phyloP scores from a whole-genome alignment of 2,329 filamentous ascomycete genomes.

The Blastomyces parvus region DNA sequence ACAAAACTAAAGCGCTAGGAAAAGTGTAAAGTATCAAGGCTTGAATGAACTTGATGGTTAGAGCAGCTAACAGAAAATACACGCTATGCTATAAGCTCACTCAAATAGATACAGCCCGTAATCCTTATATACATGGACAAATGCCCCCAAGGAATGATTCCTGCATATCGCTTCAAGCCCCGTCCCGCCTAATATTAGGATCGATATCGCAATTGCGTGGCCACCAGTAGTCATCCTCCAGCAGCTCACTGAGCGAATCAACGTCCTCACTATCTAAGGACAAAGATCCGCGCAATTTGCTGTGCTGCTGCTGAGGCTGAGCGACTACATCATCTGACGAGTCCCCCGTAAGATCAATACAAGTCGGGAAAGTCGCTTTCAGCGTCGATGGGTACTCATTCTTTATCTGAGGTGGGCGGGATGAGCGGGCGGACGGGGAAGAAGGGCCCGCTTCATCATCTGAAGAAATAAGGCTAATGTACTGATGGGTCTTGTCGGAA shows the following conservation, averaged over 20 bases:
- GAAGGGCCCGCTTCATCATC: background rate
- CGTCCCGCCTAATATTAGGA: constrained; percentile 10
- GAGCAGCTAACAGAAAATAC: no score
- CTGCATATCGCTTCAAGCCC: background rate
- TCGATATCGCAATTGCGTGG: constrained; percentile 12
- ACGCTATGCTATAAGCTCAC: background rate
- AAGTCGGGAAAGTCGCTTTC: background rate
- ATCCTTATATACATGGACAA: background rate
- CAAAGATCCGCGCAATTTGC: background rate
- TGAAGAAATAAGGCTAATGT: background rate
- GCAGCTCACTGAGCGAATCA: background rate
- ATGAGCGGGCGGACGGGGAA: background rate
- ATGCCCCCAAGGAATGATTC: background rate
- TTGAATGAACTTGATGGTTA: background rate
- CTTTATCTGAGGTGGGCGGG: background rate
- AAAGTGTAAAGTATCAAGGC: background rate
- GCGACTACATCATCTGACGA: background rate
- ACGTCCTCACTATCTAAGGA: constrained; percentile 7
- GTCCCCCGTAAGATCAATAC: background rate
- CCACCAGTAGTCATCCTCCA: constrained; percentile 17
- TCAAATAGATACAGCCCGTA: background rate
- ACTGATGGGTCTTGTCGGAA: background rate
- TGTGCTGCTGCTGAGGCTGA: background rate
- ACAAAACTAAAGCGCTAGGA: background rate
- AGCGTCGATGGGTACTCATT: background rate